Evolutionary conservation across 768 basidiomycete species (phyloP).

Genomic region (Scleroderma citrinum): DNA sequence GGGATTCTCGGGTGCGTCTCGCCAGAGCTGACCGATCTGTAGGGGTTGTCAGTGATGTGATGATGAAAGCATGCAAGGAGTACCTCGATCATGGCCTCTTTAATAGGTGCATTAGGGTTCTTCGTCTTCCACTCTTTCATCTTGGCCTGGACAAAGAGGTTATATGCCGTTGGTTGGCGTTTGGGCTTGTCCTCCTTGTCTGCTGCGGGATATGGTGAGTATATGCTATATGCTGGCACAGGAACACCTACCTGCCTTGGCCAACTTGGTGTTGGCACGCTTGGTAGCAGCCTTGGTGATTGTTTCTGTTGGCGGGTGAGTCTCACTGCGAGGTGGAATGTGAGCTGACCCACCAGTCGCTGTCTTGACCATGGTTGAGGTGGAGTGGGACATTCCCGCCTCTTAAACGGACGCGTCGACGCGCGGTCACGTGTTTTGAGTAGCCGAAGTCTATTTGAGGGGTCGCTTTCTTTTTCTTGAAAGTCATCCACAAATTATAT

Average conservation of each 20-base stretch:
- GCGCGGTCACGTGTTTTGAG: conserved; percentile 15
- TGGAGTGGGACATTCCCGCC: not conserved
- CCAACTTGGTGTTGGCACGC: conserved; percentile 41
- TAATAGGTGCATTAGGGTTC: conserved; percentile 40
- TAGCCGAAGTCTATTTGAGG: conserved; percentile 21
- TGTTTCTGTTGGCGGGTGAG: conserved; percentile 34
- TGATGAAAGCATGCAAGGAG: conserved; percentile 7
- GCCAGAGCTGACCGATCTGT: conserved; percentile 55
- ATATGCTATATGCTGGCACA: not conserved
- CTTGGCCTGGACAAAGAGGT: conserved; percentile 48
- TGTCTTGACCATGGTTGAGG: conserved; percentile 43
- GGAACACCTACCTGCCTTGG: conserved; percentile 29
- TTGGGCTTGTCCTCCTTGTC: conserved; percentile 46
- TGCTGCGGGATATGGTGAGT: conserved; percentile 1
- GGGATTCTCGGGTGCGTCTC: conserved; percentile 56
- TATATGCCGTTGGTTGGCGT: conserved; percentile 55
- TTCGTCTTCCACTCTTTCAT: conserved; percentile 54
- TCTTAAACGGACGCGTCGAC: conserved; percentile 24
- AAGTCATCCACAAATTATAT: not conserved
- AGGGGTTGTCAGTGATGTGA: conserved; percentile 4
- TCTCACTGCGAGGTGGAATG: not conserved
- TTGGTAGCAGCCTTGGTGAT: conserved; percentile 55
- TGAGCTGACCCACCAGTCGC: conserved; percentile 37
- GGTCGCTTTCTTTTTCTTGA: not conserved
- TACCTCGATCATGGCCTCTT: conserved; percentile 49